A percentile compares a stretch with the other conserved stretches of the same genome.
phyloP scores from a whole-genome alignment of 2,329 filamentous ascomycete genomes.

The Calonectria crousiana region DNA sequence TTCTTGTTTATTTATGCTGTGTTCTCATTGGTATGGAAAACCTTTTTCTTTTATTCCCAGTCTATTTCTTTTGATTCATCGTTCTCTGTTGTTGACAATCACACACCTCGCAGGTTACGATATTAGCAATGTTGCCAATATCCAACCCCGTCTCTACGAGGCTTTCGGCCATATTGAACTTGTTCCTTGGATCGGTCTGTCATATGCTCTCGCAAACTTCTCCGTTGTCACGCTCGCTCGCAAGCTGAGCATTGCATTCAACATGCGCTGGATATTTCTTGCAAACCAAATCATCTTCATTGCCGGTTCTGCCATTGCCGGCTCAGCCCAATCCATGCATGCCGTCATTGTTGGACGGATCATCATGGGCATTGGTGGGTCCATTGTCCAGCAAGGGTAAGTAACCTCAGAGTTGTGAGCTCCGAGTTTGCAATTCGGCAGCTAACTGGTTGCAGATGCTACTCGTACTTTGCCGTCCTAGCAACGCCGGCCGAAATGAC shows the following conservation, averaged over 20 bases:
- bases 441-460: slow-evolving; percentile 9
- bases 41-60: neutral
- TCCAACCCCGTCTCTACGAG: slow-evolving; percentile 69
- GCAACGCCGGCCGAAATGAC: slow-evolving; percentile 40
- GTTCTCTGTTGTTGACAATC: neutral
- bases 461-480: slow-evolving; percentile 43
- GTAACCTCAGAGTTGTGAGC: slow-evolving; percentile 5
- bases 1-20: slow-evolving; percentile 20
- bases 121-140: slow-evolving; percentile 62
- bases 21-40: slow-evolving; percentile 22
- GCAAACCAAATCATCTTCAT: slow-evolving; percentile 44
- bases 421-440: neutral
- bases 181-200: slow-evolving; percentile 54
- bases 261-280: slow-evolving; percentile 47
- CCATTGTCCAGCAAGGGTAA: slow-evolving; percentile 48
- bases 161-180: slow-evolving; percentile 56
- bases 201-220: slow-evolving; percentile 50
- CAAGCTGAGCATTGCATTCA: slow-evolving; percentile 48
- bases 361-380: slow-evolving; percentile 48
- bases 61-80: too few species aligned
- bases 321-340: slow-evolving; percentile 44
- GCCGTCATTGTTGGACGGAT: slow-evolving; percentile 49
- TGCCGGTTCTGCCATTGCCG: slow-evolving; percentile 45
- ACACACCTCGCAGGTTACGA: slow-evolving; percentile 51
- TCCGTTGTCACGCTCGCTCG: slow-evolving; percentile 50